Evolutionary conservation across 192 early-diverging fungal genomes (phyloP), one percentile per base, ranked within the genome.

Genomic region (Pilobolus umbonatus): DNA sequence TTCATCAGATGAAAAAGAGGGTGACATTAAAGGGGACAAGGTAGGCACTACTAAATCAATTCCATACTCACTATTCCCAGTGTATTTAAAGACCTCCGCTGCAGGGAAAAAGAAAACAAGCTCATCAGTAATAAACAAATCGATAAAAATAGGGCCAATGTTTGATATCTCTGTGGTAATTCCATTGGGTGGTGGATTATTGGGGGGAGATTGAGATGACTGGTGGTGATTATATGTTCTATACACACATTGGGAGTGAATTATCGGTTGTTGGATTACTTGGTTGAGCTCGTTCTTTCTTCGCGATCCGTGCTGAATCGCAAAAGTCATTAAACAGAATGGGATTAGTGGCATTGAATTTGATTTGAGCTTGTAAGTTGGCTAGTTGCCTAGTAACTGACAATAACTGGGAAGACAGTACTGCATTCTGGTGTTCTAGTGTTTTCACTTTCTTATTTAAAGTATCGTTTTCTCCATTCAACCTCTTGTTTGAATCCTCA

Each of bases 261-360:
- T 19, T 15, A 24, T 38, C 39, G 34, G 26, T 32, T 12, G 34
- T 53, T 35, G 35, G 4, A 21, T 50, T 35, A 22, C 36, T 3
- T 22, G 2, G 15, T 52, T 32, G 3, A 31, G n/a, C 14, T 24
- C 22, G 21, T 32, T 48, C 34, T 50, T 50, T 62, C 49, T 45
- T 62, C 60, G 71, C 74, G 74, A 72, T 64, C 67, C 55, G 66
- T 75, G 74, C 74, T 72, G 74, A 75, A 64, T 72, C 74, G 74
- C 74, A 67, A 75, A 76, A 72, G 72, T 72, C 67, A 50, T 69
- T 62, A 66, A 76, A 60, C 34, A 73, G 44, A 52, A 68, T 53
- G 60, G 69, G 49, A 34, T 63, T 57, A 49, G 62, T 57, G 34
- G 68, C 57, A 57, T 55, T 55, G 44, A 65, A 65, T 50, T 65